phyloP scores from a whole-genome alignment of 495 filamentous ascomycete genomes.

The Lichina pygmaea region DNA sequence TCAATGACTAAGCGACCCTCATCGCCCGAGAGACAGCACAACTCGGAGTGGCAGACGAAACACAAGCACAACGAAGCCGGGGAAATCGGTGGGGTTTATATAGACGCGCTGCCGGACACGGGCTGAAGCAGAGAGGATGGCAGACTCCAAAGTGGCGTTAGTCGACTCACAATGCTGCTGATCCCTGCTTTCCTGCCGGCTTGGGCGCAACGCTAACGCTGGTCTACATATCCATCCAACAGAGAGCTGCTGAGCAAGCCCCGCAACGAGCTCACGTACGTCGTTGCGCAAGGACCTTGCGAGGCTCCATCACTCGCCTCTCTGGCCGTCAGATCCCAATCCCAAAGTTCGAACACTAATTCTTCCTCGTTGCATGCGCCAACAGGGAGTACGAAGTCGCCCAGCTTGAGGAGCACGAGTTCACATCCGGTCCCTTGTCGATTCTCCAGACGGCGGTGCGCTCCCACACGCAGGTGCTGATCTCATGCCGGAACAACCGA shows the following conservation, averaged over 20 bases:
- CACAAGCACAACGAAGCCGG: no score
- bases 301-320: slow-evolving; percentile 74
- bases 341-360: slow-evolving; percentile 7
- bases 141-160: slow-evolving; percentile 57
- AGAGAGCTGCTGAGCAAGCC: slow-evolving; percentile 66
- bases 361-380: slow-evolving; percentile 4
- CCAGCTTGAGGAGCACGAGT: slow-evolving; percentile 72
- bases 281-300: slow-evolving; percentile 4
- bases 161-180: slow-evolving; percentile 10
- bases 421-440: slow-evolving; percentile 62
- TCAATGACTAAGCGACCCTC: no score
- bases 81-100: no score
- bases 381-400: slow-evolving; percentile 67
- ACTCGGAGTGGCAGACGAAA: no score
- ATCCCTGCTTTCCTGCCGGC: slow-evolving; percentile 5
- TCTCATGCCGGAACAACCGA: slow-evolving; percentile 72
- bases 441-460: slow-evolving; percentile 83
- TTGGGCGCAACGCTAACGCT: slow-evolving; percentile 10
- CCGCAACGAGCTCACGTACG: slow-evolving; percentile 55
- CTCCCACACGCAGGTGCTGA: slow-evolving; percentile 67
- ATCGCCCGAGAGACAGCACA: no score
- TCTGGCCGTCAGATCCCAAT: slow-evolving; percentile 72
- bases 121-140: slow-evolving; percentile 13
- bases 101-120: no score
- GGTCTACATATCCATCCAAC: slow-evolving; percentile 1